Conservation (phyloP, 2,329 filamentous ascomycete genomes). For the Fusarium duplospermum region DNA sequence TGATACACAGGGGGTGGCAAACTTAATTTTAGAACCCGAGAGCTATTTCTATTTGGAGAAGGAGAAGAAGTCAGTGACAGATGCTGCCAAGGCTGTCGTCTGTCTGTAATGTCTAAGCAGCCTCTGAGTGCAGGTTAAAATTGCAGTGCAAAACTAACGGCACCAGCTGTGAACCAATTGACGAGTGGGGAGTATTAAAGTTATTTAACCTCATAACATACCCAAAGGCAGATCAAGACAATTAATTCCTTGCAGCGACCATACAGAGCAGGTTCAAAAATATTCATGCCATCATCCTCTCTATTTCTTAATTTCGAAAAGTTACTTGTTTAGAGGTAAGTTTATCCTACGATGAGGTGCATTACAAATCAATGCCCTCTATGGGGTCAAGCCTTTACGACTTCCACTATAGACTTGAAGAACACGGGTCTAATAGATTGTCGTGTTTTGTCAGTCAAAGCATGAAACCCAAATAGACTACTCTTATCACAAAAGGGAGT, state of each 20-base stretch:
- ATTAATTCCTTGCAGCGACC: background rate
- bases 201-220: too few species aligned
- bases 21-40: background rate
- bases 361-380: background rate
- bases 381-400: background rate
- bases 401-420: too few species aligned
- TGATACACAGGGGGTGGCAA: conserved; percentile 3
- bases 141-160: background rate
- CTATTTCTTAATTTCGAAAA: background rate
- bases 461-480: background rate
- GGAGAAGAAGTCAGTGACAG: background rate
- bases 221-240: too few species aligned
- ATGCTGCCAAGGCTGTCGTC: background rate
- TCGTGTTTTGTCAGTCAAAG: background rate
- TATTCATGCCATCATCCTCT: background rate
- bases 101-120: background rate
- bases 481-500: background rate
- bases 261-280: background rate
- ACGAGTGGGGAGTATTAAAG: too few species aligned
- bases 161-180: too few species aligned
- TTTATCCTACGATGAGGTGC: too few species aligned
- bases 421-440: too few species aligned
- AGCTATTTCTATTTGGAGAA: background rate
- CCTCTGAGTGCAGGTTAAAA: background rate
- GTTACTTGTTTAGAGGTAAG: too few species aligned